Base-by-base conservation (phyloP, 352 stramenopile genomes). In the Thraustotheca clavata region DNA sequence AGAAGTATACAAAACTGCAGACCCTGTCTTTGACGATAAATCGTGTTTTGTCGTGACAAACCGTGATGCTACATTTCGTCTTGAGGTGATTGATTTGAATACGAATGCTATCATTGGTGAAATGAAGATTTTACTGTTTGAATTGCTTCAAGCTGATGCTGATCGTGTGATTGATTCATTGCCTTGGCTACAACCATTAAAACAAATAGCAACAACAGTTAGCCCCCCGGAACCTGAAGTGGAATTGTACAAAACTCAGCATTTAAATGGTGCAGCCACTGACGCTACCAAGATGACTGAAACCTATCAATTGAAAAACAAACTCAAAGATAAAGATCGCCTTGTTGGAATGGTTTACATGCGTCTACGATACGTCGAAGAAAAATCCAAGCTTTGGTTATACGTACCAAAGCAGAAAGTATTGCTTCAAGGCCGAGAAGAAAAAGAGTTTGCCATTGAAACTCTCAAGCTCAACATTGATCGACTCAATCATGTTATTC, bases 51-150 rank as follows among this genome's bases (percentile, higher is more conserved):
- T 86, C 24, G 75, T 86, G 20, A 69, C 73, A 12, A 71, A 79
- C 24, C 76, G 79, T 8, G 85, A 90, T 57, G 76, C 76, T 5
- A 59, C 33, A 4, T 80, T 94, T 35, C 75, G 72, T 5, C 73
- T 94, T 27, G 80, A 94, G 49, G 75, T 89, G 18, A 87, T 94
- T 29, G 85, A 94, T 63, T 91, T 94, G 60, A 91, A 80, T 49
- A 83, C 81, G 0, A 81, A 94, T 49, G 69, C 77, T 36, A 81
- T 71, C 49, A 86, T 92, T 34, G 81, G 76, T 20, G 80, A 88
- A 40, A 59, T 91, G 50, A 71, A 62, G 6, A 74, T 88, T n/a
- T 77, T 79, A 16, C 72, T 94, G 3, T 94, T 91, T 49, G 74
- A 94, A 67, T 67, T 94, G 46, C 74, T 89, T 6, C 85, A 94